Base-by-base conservation (phyloP, 441 rosid genomes). In the Arabidopsis lyrata region DNA sequence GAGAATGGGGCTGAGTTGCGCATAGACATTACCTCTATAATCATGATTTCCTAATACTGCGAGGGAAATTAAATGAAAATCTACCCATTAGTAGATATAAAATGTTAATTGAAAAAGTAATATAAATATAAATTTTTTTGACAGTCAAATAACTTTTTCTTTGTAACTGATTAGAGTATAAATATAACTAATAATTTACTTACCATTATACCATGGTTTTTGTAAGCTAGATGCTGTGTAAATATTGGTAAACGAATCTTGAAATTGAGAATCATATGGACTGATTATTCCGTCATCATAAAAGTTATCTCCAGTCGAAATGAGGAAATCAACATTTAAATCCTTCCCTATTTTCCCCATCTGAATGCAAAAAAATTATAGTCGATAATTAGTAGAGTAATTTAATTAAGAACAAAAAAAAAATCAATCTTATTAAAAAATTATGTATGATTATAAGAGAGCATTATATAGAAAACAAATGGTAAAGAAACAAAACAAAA, bases 31-130 rank as follows among this genome's bases (percentile, higher is more conserved):
- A 7, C 97, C 97, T 47, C 97, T 86, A 20, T 94, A 94, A 64
- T 94, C 96, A 77, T 94, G 98, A 73, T 94, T 94, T 1, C 98
- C 98, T 78, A 91, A 65, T 63, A 93, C 98, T 93, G 58, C 45
- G 15, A 60, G 5, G 5, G 5, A 39, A 57, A 56, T 32, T 0
- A 45, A 32, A 56, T 32, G 1, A 45, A 32, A 55, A 27, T 27
- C 5, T 53, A 15, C 22, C 3, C 14, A 34, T 12, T 32, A 34
- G 52, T 27, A 32, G 22, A 15, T 47, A 6, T 48, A 44, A 4
- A 49, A 24, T 24, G 27, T 24, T 24, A 24, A 24, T 24, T 24
- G 27, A 24, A 32, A 16, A 9, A 3, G 1, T 27, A 4, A 31
- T 63, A 9, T 62, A 35, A 55, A 12, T 32, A 20, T 38, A 29